Conservation (phyloP, 2,329 filamentous ascomycete species). For the Monilinia polystroma region DNA sequence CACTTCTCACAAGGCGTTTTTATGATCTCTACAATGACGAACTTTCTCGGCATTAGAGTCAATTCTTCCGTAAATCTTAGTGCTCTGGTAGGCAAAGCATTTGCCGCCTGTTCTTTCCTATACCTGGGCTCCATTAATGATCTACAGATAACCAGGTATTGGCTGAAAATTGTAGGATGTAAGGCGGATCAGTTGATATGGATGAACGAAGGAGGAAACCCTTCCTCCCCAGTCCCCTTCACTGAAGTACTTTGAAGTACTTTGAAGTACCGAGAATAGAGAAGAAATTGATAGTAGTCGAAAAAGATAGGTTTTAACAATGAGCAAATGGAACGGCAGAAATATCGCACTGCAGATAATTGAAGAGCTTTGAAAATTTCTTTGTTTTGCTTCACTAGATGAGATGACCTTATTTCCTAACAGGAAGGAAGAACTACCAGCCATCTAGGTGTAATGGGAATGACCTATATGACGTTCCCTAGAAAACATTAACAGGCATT, state of each 20-base stretch:
- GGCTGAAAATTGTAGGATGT: not conserved
- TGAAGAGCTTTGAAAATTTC: too few species aligned
- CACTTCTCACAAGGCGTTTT: not conserved
- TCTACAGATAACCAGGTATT: not conserved
- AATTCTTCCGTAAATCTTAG: not conserved
- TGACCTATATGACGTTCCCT: too few species aligned
- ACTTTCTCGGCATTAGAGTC: not conserved
- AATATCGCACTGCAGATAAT: too few species aligned
- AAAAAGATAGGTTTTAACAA: too few species aligned
- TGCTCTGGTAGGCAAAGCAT: constrained; percentile 1
- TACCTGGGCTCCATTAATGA: not conserved
- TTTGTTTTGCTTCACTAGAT: too few species aligned
- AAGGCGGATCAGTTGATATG: too few species aligned
- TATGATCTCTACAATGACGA: not conserved
- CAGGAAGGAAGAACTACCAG: too few species aligned
- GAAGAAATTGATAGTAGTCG: not conserved
- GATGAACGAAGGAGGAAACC: not conserved
- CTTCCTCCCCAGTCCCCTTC: not conserved
- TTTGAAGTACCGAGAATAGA: not conserved
- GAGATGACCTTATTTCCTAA: too few species aligned
- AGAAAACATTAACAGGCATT: too few species aligned
- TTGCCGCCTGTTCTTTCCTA: not conserved
- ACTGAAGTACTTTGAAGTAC: not conserved
- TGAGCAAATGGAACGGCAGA: too few species aligned
- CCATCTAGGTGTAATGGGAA: too few species aligned